phyloP scores from a whole-genome alignment of 441 rosid genomes.

The Hypseocharis bilobata region DNA sequence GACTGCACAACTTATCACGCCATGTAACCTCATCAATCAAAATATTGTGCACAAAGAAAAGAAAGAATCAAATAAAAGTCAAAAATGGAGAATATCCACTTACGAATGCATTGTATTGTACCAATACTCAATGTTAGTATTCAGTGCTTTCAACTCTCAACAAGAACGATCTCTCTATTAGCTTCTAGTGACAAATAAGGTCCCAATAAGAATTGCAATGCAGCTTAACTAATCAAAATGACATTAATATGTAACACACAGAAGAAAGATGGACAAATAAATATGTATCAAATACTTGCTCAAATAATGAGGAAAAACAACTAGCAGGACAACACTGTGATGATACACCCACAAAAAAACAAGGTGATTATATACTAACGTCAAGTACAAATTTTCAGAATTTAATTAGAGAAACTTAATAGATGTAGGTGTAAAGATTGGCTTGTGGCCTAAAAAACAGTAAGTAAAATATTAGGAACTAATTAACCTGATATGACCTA shows the following conservation, averaged over 20 bases:
- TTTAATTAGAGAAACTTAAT: not conserved
- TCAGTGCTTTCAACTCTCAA: too few species aligned
- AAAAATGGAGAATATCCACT: not conserved
- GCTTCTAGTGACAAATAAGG: too few species aligned
- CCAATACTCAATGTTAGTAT: too few species aligned
- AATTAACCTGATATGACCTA: not conserved
- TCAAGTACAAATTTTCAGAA: not conserved
- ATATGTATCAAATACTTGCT: not conserved
- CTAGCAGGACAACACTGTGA: too few species aligned
- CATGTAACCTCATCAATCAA: not conserved
- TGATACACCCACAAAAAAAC: not conserved
- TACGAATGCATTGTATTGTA: not conserved
- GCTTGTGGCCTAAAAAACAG: not conserved
- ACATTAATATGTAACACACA: not conserved
- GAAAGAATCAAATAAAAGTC: not conserved
- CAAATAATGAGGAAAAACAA: not conserved
- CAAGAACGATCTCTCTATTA: too few species aligned
- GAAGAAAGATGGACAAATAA: not conserved
- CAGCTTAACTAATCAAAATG: not conserved
- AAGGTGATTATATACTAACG: not conserved
- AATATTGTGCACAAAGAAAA: not conserved
- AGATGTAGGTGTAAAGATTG: not conserved
- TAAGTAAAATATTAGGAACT: not conserved
- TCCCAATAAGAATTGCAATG: too few species aligned
- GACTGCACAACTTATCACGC: not conserved